These are phyloP conservation scores for Neoboletus magnificus DNA, from an alignment of 768 basidiomycete species.

Conservation along the genomic window DNA sequence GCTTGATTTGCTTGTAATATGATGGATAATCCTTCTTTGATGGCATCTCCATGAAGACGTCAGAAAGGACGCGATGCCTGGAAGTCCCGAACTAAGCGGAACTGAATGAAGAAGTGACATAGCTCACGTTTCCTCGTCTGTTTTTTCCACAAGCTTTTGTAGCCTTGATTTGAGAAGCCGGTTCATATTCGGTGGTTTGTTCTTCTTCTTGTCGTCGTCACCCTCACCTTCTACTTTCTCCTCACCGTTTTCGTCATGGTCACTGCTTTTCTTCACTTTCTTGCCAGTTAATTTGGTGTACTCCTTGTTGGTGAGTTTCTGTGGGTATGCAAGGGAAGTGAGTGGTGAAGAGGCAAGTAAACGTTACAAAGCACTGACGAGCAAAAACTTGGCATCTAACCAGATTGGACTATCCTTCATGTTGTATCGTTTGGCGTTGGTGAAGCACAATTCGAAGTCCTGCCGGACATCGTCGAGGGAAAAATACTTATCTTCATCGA, in stretches of 20 bases:
- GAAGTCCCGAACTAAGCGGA: not conserved
- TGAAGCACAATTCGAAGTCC: slow-evolving; percentile 76
- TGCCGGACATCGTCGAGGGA: slow-evolving; percentile 63
- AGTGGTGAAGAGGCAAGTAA: not conserved
- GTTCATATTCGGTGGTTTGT: slow-evolving; percentile 60
- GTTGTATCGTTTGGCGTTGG: slow-evolving; percentile 82
- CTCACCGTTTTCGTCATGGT: slow-evolving; percentile 39
- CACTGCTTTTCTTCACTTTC: slow-evolving; percentile 37
- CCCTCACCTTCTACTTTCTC: slow-evolving; percentile 41
- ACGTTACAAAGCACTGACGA: slow-evolving; percentile 46
- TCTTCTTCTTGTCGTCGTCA: slow-evolving; percentile 43
- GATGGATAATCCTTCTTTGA: slow-evolving; percentile 72
- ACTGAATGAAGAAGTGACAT: not conserved
- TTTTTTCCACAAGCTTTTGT: slow-evolving; percentile 70
- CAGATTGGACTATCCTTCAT: slow-evolving; percentile 75
- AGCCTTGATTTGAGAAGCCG: slow-evolving; percentile 65
- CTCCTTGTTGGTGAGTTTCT: slow-evolving; percentile 51
- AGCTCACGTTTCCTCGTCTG: slow-evolving; percentile 61
- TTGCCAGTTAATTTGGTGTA: slow-evolving; percentile 45
- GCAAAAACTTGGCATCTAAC: slow-evolving; percentile 75
- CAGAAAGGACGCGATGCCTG: slow-evolving; percentile 66
- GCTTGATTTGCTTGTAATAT: slow-evolving; percentile 78
- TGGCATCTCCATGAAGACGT: slow-evolving; percentile 83
- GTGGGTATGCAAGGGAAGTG: not conserved
- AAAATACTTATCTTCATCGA: slow-evolving; percentile 57